Base-by-base conservation (phyloP, 2,329 filamentous ascomycete species). In the Penicillium crustosum region DNA sequence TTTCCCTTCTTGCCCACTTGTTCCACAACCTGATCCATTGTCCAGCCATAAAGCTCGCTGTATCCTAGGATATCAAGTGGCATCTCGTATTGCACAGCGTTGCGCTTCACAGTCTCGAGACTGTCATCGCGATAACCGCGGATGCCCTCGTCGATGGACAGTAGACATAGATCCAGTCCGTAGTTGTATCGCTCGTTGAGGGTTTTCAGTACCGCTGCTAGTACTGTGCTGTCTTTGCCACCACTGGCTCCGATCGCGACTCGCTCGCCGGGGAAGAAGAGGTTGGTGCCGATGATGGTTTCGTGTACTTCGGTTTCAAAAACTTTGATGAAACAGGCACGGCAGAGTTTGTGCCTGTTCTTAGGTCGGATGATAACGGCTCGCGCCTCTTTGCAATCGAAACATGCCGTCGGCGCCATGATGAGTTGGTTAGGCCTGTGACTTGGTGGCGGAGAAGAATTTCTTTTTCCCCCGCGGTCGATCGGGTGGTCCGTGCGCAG, bases 1-100 rank as follows among this genome's bases (percentile, higher is more conserved):
- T 99, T 99, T 31, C 93, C 93, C 75, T 97, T 97, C 79, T 97
- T 97, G 15, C 94, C 94, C 50, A 99, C 90, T 48, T 93, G 91
- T 68, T 93, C 90, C 4, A 99, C 95, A 10, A 99, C 94, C 71
- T 97, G 91, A 70, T 99, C 94, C 94, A 99, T 99, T 1, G 93
- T 97, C 94, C 94, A 99, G 9, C 93, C 94, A 73, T 99, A 99
- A 10, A 99, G 81, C 69, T 97, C 90, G 53, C 88, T 89, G 69
- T 99, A 99, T 49, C 93, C 92, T 49, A 99, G 86, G 55, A 99
- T 96, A 67, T 91, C 90, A 49, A 99, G 79, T 0, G 90, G 86
- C 89, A 99, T 95, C 1, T 89, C 86, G 76, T 97, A 97, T 75
- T 97, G 92, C 13, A 84, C 75, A 0, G 93, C 90, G 75, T 99